A percentile compares a stretch with the other conserved stretches of the same genome.
Evolutionary conservation across 768 basidiomycete genomes (phyloP).

Genomic region (Gelatoporia subvermispora): DNA sequence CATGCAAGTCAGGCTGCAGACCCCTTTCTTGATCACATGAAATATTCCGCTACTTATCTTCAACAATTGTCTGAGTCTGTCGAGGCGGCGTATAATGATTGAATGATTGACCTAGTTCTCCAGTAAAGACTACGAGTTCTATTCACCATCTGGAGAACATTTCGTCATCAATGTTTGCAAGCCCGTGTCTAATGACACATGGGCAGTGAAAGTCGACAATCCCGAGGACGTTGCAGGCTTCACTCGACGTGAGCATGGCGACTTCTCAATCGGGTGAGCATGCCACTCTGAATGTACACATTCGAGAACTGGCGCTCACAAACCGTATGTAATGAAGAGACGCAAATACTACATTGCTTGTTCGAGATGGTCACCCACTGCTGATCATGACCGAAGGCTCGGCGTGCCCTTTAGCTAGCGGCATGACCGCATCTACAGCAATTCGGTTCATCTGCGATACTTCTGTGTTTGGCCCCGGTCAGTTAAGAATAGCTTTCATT

Average conservation of each 20-base stretch:
- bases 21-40: no score
- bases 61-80: conserved; percentile 1
- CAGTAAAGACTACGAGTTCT: conserved; percentile 63
- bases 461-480: conserved; percentile 52
- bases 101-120: conserved; percentile 13
- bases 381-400: conserved; percentile 62
- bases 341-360: conserved; percentile 58
- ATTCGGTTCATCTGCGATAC: conserved; percentile 78
- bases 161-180: conserved; percentile 66
- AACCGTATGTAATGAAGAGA: conserved; percentile 31
- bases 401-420: conserved; percentile 45
- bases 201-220: conserved; percentile 49
- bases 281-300: neutral
- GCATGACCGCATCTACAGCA: conserved; percentile 53
- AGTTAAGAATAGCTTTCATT: conserved; percentile 8
- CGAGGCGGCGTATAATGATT: conserved; percentile 6
- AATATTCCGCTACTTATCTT: no score
- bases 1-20: no score
- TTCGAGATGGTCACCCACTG: conserved; percentile 49
- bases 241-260: conserved; percentile 54
- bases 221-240: conserved; percentile 57
- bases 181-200: conserved; percentile 49
- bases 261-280: conserved; percentile 68
- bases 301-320: neutral
- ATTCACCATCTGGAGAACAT: conserved; percentile 40